These are phyloP conservation scores for Blastobotrys americana DNA, from an alignment of 805 yeast genomes.

Conservation along the genomic window DNA sequence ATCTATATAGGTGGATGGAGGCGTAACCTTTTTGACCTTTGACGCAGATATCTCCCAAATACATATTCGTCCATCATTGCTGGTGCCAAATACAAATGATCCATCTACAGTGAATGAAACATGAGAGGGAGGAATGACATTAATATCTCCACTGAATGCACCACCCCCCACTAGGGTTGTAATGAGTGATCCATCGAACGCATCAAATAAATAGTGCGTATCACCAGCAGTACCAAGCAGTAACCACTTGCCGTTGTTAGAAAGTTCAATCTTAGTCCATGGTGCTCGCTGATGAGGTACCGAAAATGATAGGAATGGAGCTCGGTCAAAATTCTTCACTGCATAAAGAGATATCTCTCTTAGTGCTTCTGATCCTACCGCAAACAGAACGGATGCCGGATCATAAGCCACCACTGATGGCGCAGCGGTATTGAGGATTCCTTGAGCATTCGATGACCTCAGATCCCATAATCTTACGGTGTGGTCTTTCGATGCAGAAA, in stretches of 20 bases:
- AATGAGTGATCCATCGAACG: constrained; percentile 52
- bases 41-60: constrained; percentile 42
- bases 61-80: constrained; percentile 45
- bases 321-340: constrained; percentile 47
- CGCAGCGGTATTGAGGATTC: constrained; percentile 47
- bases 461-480: constrained; percentile 87
- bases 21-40: constrained; percentile 10
- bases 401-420: constrained; percentile 64
- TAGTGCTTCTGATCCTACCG: constrained; percentile 45
- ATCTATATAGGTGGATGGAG: constrained; percentile 21
- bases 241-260: constrained; percentile 65
- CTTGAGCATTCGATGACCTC: constrained; percentile 57
- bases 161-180: constrained; percentile 43
- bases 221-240: constrained; percentile 52
- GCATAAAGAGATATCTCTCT: constrained; percentile 55
- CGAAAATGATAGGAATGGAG: constrained; percentile 44
- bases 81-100: constrained; percentile 51
- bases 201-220: constrained; percentile 58
- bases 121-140: constrained; percentile 42
- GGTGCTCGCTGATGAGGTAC: constrained; percentile 32
- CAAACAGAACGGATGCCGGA: constrained; percentile 78
- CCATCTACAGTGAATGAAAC: constrained; percentile 65
- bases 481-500: constrained; percentile 66
- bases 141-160: constrained; percentile 32
- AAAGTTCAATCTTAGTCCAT: constrained; percentile 69